phyloP scores from a whole-genome alignment of 768 basidiomycete species.

The Pisolithus orientalis region DNA sequence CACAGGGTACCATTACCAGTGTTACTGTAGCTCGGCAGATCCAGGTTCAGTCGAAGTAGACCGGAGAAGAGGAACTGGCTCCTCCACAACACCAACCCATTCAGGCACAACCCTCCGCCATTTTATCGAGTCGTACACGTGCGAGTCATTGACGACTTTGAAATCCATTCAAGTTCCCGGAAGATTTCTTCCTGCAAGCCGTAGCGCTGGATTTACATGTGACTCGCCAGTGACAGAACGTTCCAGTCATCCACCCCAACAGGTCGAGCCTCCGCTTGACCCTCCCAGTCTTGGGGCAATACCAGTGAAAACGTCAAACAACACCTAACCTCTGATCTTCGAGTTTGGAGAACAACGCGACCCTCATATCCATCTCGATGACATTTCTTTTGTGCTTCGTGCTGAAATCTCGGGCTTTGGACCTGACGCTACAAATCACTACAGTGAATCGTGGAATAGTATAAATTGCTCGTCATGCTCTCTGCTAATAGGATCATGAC shows the following conservation, averaged over 20 bases:
- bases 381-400: slow-evolving; percentile 89
- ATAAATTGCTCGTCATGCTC: no score
- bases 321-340: slow-evolving; percentile 69
- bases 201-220: slow-evolving; percentile 46
- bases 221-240: slow-evolving; percentile 63
- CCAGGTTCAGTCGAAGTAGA: neutral
- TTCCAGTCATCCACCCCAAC: slow-evolving; percentile 59
- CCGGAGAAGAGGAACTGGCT: neutral
- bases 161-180: slow-evolving; percentile 62
- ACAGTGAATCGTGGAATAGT: no score
- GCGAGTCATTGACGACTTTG: slow-evolving; percentile 57
- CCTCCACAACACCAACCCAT: no score
- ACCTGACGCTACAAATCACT: slow-evolving; percentile 61
- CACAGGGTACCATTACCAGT: slow-evolving; percentile 44
- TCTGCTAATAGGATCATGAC: no score
- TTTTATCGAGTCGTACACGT: slow-evolving; percentile 77
- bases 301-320: slow-evolving; percentile 68
- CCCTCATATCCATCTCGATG: slow-evolving; percentile 85
- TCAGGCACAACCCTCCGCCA: slow-evolving; percentile 63
- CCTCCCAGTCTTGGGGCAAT: slow-evolving; percentile 61
- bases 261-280: slow-evolving; percentile 55
- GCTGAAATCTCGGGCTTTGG: slow-evolving; percentile 86
- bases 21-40: slow-evolving; percentile 33
- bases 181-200: slow-evolving; percentile 64
- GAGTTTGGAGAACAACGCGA: slow-evolving; percentile 80